These are phyloP conservation scores for Trichoderma koningii DNA, from an alignment of 2,329 filamentous ascomycete genomes.

Conservation along the genomic window DNA sequence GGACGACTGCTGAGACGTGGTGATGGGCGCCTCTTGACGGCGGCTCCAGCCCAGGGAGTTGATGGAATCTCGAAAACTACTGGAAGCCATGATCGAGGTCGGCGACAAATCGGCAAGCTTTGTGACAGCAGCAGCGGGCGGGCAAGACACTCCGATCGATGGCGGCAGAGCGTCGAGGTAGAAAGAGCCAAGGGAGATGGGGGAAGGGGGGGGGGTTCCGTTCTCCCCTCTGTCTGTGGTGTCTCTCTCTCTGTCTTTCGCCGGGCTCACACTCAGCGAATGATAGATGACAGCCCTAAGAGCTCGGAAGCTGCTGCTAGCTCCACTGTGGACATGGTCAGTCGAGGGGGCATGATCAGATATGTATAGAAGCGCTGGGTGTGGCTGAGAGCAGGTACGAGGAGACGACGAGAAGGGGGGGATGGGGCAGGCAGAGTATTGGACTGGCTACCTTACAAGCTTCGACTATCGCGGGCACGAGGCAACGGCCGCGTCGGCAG, in stretches of 20 bases:
- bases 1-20: constrained; percentile 66
- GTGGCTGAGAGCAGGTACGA: constrained; percentile 14
- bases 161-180: constrained; percentile 12
- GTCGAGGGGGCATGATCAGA: constrained; percentile 28
- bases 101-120: constrained; percentile 1
- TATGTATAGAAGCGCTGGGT: constrained; percentile 28
- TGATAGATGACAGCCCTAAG: constrained; percentile 24
- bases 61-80: constrained; percentile 90
- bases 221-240: too few relatives aligned
- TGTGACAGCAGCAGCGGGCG: constrained; percentile 1
- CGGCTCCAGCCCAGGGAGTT: constrained; percentile 94
- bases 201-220: not conserved
- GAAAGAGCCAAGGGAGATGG: not conserved
- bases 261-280: constrained; percentile 6
- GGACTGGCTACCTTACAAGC: constrained; percentile 27
- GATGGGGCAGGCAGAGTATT: constrained; percentile 7
- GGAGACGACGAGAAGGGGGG: constrained; percentile 19
- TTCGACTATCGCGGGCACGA: constrained; percentile 28
- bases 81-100: constrained; percentile 68
- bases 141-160: constrained; percentile 7
- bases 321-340: constrained; percentile 32
- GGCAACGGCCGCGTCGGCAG: constrained; percentile 33
- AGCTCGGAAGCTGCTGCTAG: constrained; percentile 10
- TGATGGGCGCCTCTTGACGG: constrained; percentile 76
- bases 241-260: too few relatives aligned